Evolutionary conservation across 1,284 basidiomycete species (phyloP), one percentile per base, ranked within the genome.

Genomic region (Ceratobasidium sp.): DNA sequence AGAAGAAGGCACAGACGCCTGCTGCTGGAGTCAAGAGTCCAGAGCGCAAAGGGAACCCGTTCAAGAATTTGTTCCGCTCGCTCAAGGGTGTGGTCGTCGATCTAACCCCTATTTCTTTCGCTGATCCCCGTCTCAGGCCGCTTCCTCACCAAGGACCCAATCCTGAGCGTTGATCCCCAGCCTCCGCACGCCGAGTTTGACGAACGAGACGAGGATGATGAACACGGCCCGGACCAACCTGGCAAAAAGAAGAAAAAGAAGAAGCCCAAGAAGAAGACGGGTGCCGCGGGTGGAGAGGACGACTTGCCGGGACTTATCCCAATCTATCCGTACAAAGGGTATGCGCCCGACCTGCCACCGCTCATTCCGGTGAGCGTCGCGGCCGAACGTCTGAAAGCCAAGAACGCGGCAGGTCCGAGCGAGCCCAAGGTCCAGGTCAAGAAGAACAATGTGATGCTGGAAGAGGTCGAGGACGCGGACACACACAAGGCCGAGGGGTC

Each of bases 261-360:
- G 24, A 76, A 76, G 69, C 43, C 75, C 29, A 76, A 72, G 63
- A 76, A 76, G 71, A 66, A 64, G 68, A 53, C 68, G 31, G 68
- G 24, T 31, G 46, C 22, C 9, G 56, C 56, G n/a, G 68, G 51
- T 14, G 65, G 61, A n/a, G 74, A 74, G 5, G 64, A 74, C 14
- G 63, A 74, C 22, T 24, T 66, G 22, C 62, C 61, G 0, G 39
- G 29, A 2, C 63, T 66, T 16, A 49, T 61, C 14, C 69, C 69
- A 2, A 34, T 56, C 27, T 72, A 72, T 51, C 43, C 69, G 37
- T 48, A 31, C 56, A 46, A 49, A 27, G 41, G 56, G 7, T 16
- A 24, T n/a, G 54, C 69, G 29, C 27, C 56, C 27, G 69, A 72
- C 46, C 4, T 72, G 27, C 69, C 69, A 13, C 37, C 54, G 3